These are phyloP conservation scores for Lachancea kluyveri DNA, from an alignment of 805 yeast genomes.

Conservation along the genomic window DNA sequence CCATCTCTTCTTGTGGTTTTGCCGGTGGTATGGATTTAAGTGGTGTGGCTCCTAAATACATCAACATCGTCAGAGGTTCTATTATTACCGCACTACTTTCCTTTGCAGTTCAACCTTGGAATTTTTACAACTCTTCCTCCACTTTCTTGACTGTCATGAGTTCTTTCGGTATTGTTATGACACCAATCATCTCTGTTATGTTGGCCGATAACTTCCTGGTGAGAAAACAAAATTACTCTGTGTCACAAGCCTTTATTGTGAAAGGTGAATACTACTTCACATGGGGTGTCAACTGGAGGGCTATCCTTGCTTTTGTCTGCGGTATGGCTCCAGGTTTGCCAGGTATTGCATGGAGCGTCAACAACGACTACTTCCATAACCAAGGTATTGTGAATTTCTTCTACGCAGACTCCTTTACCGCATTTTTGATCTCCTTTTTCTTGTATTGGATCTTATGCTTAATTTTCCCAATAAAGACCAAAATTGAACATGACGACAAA, in stretches of 20 bases:
- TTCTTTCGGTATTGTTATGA: slow-evolving; percentile 32
- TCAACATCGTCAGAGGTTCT: slow-evolving; percentile 32
- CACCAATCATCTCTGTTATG: slow-evolving; percentile 33
- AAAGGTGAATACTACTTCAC: slow-evolving; percentile 31
- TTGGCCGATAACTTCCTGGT: slow-evolving; percentile 36
- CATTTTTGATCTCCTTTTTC: slow-evolving; percentile 30
- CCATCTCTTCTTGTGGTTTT: slow-evolving; percentile 30
- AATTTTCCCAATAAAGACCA: slow-evolving; percentile 29
- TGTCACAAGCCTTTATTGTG: slow-evolving; percentile 31
- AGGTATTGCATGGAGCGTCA: slow-evolving; percentile 31
- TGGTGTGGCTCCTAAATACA: slow-evolving; percentile 30
- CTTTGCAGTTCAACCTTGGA: slow-evolving; percentile 34
- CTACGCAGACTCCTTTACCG: slow-evolving; percentile 34
- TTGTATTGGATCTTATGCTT: slow-evolving; percentile 25
- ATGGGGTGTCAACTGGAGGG: slow-evolving; percentile 40
- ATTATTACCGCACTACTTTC: slow-evolving; percentile 27
- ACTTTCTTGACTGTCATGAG: slow-evolving; percentile 30
- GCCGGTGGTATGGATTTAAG: slow-evolving; percentile 36
- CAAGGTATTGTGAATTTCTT: slow-evolving; percentile 32
- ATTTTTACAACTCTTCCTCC: slow-evolving; percentile 30
- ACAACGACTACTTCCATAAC: slow-evolving; percentile 10
- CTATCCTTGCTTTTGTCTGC: slow-evolving; percentile 33
- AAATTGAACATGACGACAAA: slow-evolving; percentile 27
- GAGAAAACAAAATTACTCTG: slow-evolving; percentile 29
- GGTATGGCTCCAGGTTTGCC: slow-evolving; percentile 39